A percentile compares a stretch with the other conserved stretches of the same genome.
phyloP scores from a whole-genome alignment of 2,329 filamentous ascomycete genomes.

The Aspergillus sp. region DNA sequence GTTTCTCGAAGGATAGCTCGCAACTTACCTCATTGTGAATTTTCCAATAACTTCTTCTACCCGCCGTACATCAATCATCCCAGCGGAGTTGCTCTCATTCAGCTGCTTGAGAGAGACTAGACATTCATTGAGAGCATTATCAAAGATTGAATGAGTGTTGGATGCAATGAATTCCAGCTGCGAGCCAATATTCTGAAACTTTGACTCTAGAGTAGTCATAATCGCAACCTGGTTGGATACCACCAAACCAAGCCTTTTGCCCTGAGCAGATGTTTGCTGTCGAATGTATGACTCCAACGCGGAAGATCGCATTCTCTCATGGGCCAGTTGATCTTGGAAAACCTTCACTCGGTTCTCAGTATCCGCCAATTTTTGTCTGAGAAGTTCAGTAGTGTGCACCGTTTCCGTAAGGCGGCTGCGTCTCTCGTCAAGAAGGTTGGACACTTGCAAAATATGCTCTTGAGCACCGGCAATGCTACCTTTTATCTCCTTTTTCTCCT shows the following conservation, averaged over 20 bases:
- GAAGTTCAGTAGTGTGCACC: constrained; percentile 14
- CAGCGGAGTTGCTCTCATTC: constrained; percentile 12
- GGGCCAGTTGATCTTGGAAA: constrained; percentile 20
- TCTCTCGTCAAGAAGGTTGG: constrained; percentile 18
- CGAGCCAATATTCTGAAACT: constrained; percentile 15
- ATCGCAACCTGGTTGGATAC: constrained; percentile 25
- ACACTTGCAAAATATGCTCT: constrained; percentile 17
- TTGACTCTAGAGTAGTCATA: constrained; percentile 17
- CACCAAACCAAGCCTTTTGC: constrained; percentile 20
- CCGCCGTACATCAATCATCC: constrained; percentile 17
- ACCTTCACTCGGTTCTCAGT: constrained; percentile 21
- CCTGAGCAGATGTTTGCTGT: constrained; percentile 22
- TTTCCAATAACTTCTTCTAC: constrained; percentile 17
- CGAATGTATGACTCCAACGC: constrained; percentile 36
- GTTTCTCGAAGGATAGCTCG: not conserved
- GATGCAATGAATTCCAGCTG: constrained; percentile 14
- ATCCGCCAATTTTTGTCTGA: constrained; percentile 27
- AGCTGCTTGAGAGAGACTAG: constrained; percentile 16
- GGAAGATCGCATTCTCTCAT: constrained; percentile 30
- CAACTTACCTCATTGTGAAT: constrained; percentile 26
- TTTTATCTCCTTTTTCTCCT: constrained; percentile 26
- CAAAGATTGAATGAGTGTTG: constrained; percentile 14
- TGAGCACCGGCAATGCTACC: constrained; percentile 25
- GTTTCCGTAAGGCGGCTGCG: constrained; percentile 20
- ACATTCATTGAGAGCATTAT: constrained; percentile 15